These are phyloP conservation scores for Pseudogymnoascus sp. DNA, from an alignment of 2,329 filamentous ascomycete species.

Conservation along the genomic window DNA sequence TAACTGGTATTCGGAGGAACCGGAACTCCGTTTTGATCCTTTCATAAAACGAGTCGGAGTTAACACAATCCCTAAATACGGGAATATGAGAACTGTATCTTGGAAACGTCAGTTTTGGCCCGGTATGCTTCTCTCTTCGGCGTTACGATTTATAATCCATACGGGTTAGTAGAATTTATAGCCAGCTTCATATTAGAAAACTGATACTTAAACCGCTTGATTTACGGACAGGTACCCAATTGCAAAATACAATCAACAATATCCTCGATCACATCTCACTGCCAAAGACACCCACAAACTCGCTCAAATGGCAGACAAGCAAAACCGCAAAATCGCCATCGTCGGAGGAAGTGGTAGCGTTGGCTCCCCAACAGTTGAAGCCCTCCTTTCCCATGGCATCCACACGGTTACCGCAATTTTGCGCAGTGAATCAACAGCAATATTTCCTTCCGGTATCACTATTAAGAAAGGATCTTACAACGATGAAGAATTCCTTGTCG, in stretches of 20 bases:
- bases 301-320: background rate
- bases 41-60: background rate
- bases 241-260: background rate
- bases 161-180: background rate
- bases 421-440: slow-evolving; percentile 35
- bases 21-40: background rate
- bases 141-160: background rate
- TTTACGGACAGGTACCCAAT: background rate
- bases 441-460: slow-evolving; percentile 34
- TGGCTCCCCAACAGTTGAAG: background rate
- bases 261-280: background rate
- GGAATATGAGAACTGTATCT: background rate
- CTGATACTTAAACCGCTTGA: background rate
- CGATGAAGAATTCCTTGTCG: slow-evolving; percentile 32
- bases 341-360: background rate
- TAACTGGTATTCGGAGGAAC: background rate
- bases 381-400: slow-evolving; percentile 26
- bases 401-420: slow-evolving; percentile 43
- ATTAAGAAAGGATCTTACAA: slow-evolving; percentile 41
- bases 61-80: background rate
- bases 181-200: background rate
- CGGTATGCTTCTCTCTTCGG: background rate
- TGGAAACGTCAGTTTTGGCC: background rate
- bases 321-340: background rate
- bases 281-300: background rate